Base-by-base conservation (phyloP, 208 protist species). In the Crithidia expoeki region DNA sequence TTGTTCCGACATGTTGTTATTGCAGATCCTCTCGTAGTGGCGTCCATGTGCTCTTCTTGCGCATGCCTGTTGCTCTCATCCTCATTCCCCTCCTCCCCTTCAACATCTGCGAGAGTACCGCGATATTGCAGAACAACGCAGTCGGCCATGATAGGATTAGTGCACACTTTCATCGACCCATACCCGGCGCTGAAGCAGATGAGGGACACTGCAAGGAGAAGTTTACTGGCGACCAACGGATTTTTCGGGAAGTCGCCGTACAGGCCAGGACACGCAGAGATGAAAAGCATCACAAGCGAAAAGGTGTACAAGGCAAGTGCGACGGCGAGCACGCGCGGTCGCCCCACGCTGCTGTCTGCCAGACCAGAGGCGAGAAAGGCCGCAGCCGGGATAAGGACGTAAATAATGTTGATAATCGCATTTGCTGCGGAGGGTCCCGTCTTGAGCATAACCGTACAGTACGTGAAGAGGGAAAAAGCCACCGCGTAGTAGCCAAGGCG, bases 81-180 rank as follows among this genome's bases (percentile, higher is more conserved):
- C n/a, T n/a, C n/a, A n/a, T n/a, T n/a, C 16, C 19, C 30, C 21
- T 51, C 28, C 6, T 32, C 53, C n/a, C 28, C 42, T 36, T 46
- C 57, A 10, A 21, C n/a, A 19, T 4, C 38, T 5, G 19, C 14
- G 19, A 72, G 23, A 19, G 28, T 21, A 30, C 53, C 68, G 23
- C 68, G 70, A 63, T 84, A 84, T 0, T 49, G 55, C 32, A 57
- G 40, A 9, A 80, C 68, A 47, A 92, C 70, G 65, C 72, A 79
- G 60, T 92, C 84, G 7, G 83, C 86, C 86, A 92, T 88, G 46
- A 92, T 74, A 9, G 86, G 86, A 58, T 84, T 86, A 4, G 83
- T 89, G 79, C 86, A 92, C 33, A 89, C 81, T 65, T 92, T 92
- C 83, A 92, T 87, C 0, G 77, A 81, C 11, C 86, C 86, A 70